These are phyloP conservation scores for Anthostomella pinea DNA, from an alignment of 2,329 filamentous ascomycete genomes.

Conservation along the genomic window DNA sequence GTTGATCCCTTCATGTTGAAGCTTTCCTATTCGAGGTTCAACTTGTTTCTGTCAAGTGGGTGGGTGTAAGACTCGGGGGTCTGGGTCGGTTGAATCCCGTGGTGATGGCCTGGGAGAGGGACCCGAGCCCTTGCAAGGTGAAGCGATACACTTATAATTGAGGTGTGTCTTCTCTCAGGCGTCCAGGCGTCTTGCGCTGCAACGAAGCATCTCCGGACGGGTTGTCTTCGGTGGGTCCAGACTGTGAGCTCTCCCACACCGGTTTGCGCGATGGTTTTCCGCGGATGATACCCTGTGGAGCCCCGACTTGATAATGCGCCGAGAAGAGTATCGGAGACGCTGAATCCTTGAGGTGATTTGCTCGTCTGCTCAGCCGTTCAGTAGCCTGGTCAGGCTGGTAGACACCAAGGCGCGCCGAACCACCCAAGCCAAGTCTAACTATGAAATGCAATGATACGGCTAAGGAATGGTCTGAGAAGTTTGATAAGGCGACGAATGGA, in stretches of 20 bases:
- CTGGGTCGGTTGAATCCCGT: neutral
- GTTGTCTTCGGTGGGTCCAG: constrained; percentile 17
- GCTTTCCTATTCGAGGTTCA: neutral
- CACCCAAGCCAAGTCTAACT: too few relatives aligned
- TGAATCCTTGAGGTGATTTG: constrained; percentile 2
- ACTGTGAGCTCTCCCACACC: constrained; percentile 13
- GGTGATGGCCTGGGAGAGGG: constrained; percentile 3
- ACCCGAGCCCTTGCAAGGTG: neutral
- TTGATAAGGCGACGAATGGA: too few relatives aligned
- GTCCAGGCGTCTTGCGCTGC: too few relatives aligned
- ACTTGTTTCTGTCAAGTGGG: neutral
- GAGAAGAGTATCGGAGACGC: constrained; percentile 10
- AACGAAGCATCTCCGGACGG: constrained; percentile 28
- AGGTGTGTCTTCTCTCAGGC: too few relatives aligned
- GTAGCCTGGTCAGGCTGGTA: too few relatives aligned
- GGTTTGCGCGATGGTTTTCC: constrained; percentile 17
- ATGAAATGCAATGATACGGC: too few relatives aligned
- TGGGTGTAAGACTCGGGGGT: too few relatives aligned
- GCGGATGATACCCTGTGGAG: constrained; percentile 20
- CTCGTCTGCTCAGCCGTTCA: too few relatives aligned
- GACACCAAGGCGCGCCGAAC: too few relatives aligned
- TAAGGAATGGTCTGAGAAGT: too few relatives aligned
- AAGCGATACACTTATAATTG: constrained; percentile 13
- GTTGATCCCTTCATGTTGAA: constrained; percentile 34
- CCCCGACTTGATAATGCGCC: constrained; percentile 9